Percentiles rank a stretch among this genome's conserved stretches.
Conservation (phyloP, 2,329 filamentous ascomycete species). For the Colletotrichum sidae region DNA sequence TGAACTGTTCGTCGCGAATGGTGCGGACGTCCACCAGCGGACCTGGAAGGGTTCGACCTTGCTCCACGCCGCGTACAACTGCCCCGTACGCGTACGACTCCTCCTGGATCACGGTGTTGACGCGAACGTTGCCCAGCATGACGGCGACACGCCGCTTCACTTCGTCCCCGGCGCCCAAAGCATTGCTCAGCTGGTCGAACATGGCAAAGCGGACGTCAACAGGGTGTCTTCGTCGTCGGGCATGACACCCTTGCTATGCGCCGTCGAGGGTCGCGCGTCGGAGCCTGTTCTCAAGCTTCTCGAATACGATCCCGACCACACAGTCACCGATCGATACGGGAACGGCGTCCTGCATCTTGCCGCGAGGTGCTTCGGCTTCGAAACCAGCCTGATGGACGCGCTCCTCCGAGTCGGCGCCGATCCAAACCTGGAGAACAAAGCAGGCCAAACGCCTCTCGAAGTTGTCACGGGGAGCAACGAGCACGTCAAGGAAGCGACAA, state of each 20-base stretch:
- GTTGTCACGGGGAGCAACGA: not conserved
- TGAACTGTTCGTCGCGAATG: slow-evolving; percentile 40
- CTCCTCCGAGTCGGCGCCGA: slow-evolving; percentile 40
- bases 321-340: slow-evolving; percentile 37
- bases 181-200: slow-evolving; percentile 41
- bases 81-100: slow-evolving; percentile 22
- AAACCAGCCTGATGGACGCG: slow-evolving; percentile 14
- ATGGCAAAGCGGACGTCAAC: slow-evolving; percentile 42
- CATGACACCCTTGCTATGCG: slow-evolving; percentile 40
- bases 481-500: too few species aligned
- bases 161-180: slow-evolving; percentile 2
- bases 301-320: slow-evolving; percentile 39
- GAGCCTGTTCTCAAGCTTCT: slow-evolving; percentile 22
- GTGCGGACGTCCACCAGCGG: slow-evolving; percentile 40
- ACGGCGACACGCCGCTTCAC: slow-evolving; percentile 40
- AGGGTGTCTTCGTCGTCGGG: slow-evolving; percentile 31
- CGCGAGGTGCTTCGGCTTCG: not conserved
- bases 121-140: slow-evolving; percentile 35
- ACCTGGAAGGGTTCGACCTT: slow-evolving; percentile 33
- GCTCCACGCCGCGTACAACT: slow-evolving; percentile 36
- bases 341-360: slow-evolving; percentile 40
- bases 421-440: slow-evolving; percentile 38
- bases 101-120: slow-evolving; percentile 43
- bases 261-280: not conserved
- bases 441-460: slow-evolving; percentile 37